A percentile compares a stretch with the other conserved stretches of the same genome.
Evolutionary conservation across 352 stramenopile genomes (phyloP).

Genomic region (Phytophthora pini): DNA sequence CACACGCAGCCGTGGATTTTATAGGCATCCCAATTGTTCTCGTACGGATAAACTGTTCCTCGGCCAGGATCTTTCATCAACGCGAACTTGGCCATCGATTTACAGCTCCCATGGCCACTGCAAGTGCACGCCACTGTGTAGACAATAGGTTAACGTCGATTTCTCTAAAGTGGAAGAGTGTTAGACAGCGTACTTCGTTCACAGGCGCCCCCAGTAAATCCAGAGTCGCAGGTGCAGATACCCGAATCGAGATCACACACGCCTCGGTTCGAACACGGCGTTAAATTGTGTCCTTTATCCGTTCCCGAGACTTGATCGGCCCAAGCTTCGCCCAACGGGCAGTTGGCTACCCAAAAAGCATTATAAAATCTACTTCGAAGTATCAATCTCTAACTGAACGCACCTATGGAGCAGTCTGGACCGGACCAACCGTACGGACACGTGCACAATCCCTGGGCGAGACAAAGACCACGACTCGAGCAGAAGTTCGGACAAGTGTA

Average conservation of each 20-base stretch:
- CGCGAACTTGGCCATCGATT: constrained; percentile 70
- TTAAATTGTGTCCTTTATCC: constrained; percentile 83
- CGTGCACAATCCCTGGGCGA: constrained; percentile 57
- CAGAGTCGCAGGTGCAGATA: constrained; percentile 64
- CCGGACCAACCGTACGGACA: constrained; percentile 60
- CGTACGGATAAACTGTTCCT: constrained; percentile 57
- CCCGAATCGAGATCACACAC: constrained; percentile 65
- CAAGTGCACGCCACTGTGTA: constrained; percentile 74
- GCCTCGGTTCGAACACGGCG: constrained; percentile 90
- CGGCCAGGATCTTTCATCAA: constrained; percentile 67
- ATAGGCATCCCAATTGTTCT: constrained; percentile 81
- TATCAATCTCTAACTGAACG: neutral
- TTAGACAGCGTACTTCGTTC: constrained; percentile 58
- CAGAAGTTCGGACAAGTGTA: constrained; percentile 80
- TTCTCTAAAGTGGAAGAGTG: neutral
- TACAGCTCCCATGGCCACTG: constrained; percentile 82
- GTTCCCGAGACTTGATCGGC: constrained; percentile 56
- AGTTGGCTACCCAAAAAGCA: constrained; percentile 43
- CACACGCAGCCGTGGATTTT: constrained; percentile 90
- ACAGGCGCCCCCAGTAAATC: constrained; percentile 83
- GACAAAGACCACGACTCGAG: constrained; percentile 70
- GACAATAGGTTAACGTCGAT: neutral
- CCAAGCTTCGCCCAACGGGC: constrained; percentile 75
- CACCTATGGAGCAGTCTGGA: constrained; percentile 67
- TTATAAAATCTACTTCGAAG: neutral